phyloP scores from a whole-genome alignment of 2,329 filamentous ascomycete genomes.

The Claviceps africana region DNA sequence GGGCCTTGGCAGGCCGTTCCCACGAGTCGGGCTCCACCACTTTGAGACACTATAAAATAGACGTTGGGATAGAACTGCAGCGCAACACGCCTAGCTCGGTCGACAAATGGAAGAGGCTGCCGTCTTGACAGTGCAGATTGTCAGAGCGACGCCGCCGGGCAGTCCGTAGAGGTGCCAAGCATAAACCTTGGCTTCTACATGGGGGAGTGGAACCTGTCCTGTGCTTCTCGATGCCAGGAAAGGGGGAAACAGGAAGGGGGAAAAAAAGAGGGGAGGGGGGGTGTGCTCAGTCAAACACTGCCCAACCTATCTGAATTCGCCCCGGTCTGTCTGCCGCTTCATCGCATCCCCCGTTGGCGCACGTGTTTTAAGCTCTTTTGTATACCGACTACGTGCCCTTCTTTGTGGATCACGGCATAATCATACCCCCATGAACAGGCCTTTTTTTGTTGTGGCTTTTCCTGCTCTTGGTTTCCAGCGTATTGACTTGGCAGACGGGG shows the following conservation, averaged over 20 bases:
- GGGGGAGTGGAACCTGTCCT: background rate
- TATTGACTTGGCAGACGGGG: background rate
- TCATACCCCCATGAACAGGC: background rate
- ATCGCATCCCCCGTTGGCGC: background rate
- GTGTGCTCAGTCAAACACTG: background rate
- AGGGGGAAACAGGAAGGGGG: too few relatives aligned
- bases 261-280: background rate
- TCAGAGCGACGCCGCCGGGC: background rate
- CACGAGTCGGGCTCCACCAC: background rate
- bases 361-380: background rate
- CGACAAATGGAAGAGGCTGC: background rate
- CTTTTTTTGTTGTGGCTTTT: background rate
- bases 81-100: background rate
- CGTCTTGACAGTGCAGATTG: background rate
- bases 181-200: background rate
- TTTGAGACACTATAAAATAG: constrained; percentile 2
- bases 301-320: background rate
- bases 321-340: background rate
- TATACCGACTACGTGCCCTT: background rate
- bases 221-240: background rate
- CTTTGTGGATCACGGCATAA: constrained; percentile 1
- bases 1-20: background rate
- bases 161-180: background rate
- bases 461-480: background rate
- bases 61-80: background rate